Conservation (phyloP, 805 yeast species). For the Novakomyces olei region DNA sequence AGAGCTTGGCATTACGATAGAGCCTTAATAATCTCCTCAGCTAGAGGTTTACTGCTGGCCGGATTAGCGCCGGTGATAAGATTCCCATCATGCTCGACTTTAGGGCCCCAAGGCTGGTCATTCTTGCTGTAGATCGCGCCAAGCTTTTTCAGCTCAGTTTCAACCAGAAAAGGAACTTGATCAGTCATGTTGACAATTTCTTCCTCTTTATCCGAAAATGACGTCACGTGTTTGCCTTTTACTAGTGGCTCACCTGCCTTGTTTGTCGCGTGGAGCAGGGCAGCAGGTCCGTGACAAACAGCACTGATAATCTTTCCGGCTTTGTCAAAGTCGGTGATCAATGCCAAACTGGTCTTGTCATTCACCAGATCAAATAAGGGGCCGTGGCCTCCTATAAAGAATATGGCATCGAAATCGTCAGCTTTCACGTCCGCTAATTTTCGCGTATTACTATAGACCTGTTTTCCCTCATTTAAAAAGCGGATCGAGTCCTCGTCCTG, state of each 20-base stretch:
- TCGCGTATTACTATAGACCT: no score
- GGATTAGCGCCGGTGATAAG: constrained; percentile 48
- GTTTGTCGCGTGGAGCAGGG: constrained; percentile 25
- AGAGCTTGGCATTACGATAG: no score
- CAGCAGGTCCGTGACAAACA: constrained; percentile 48
- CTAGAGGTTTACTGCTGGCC: constrained; percentile 29
- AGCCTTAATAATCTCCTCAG: no score
- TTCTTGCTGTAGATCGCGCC: constrained; percentile 29
- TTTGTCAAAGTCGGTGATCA: constrained; percentile 26
- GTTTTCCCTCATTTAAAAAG: constrained; percentile 16
- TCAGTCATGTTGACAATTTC: constrained; percentile 12
- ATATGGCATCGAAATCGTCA: constrained; percentile 30
- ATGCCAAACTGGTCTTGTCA: constrained; percentile 23
- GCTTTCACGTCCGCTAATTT: constrained; percentile 28
- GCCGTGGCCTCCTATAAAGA: constrained; percentile 49
- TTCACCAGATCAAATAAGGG: constrained; percentile 34
- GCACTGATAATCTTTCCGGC: constrained; percentile 37
- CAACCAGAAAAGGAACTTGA: constrained; percentile 3
- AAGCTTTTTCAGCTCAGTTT: constrained; percentile 13
- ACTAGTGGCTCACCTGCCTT: constrained; percentile 25
- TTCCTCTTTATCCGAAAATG: constrained; percentile 39
- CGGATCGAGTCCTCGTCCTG: neutral
- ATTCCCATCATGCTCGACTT: constrained; percentile 31
- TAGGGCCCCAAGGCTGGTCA: constrained; percentile 28
- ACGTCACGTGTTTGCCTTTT: constrained; percentile 35